Percentiles rank a stretch among this genome's conserved stretches.
Conservation (phyloP, 768 basidiomycete species). For the Multifurca ochricompacta region DNA sequence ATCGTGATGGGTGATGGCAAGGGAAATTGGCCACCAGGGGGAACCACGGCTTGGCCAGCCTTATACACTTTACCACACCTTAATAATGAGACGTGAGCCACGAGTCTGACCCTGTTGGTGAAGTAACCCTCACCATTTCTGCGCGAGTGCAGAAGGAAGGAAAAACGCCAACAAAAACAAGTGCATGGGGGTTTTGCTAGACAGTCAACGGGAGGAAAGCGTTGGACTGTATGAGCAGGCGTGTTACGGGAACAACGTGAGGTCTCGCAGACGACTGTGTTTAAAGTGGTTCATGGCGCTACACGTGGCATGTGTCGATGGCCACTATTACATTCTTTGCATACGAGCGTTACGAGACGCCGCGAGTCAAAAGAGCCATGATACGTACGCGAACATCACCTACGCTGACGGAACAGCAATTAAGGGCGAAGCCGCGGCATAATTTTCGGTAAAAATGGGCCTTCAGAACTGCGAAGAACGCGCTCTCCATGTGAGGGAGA, state of each 20-base stretch:
- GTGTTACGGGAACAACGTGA: neutral
- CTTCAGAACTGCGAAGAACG: no score
- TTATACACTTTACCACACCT: slow-evolving; percentile 48
- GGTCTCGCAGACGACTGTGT: neutral
- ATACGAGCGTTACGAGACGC: neutral
- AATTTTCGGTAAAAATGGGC: no score
- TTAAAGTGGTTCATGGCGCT: neutral
- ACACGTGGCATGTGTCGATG: neutral
- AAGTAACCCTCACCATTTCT: no score
- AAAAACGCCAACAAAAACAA: neutral
- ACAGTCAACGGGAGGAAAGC: neutral
- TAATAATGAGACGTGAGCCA: no score
- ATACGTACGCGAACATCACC: neutral
- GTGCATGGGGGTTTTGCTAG: neutral
- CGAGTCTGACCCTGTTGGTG: no score
- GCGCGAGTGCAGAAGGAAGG: neutral
- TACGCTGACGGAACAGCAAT: neutral
- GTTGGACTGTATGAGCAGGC: neutral
- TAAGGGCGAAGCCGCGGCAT: no score
- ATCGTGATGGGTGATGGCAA: slow-evolving; percentile 28
- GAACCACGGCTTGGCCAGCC: slow-evolving; percentile 33
- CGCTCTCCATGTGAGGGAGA: no score
- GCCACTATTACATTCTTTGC: neutral
- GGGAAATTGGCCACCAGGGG: slow-evolving; percentile 41
- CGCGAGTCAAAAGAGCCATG: neutral